A percentile compares a stretch with the other conserved stretches of the same genome.
phyloP scores from a whole-genome alignment of 108 stramenopile genomes.

The Nitzschia palea region DNA sequence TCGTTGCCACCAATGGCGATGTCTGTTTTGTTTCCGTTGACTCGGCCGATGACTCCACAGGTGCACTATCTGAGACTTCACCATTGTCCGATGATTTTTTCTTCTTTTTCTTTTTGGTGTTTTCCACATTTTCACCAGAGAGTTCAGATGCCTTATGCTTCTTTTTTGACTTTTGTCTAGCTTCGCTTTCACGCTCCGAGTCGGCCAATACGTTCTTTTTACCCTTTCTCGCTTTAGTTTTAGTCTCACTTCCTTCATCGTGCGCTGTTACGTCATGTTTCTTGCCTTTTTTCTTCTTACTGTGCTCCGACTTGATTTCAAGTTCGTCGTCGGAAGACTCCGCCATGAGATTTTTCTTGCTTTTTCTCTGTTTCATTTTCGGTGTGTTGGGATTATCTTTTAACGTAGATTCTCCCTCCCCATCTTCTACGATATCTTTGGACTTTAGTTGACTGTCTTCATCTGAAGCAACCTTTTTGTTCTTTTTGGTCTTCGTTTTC shows the following conservation, averaged over 20 bases:
- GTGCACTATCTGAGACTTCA: background rate
- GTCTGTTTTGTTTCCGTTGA: background rate
- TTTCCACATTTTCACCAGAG: background rate
- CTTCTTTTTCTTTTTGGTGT: background rate
- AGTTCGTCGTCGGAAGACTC: background rate
- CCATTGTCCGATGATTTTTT: background rate
- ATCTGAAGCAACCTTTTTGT: background rate
- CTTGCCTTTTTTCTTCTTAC: too few relatives aligned
- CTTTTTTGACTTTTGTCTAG: background rate
- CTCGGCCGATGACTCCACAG: background rate
- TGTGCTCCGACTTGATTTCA: too few relatives aligned
- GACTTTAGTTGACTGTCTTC: background rate
- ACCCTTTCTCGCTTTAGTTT: background rate
- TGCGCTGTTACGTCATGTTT: background rate
- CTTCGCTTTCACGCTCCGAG: background rate
- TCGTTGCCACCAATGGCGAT: background rate
- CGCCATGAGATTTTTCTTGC: background rate
- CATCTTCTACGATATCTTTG: too few relatives aligned
- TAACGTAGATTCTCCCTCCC: background rate
- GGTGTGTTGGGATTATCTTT: background rate
- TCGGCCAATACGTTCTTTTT: background rate
- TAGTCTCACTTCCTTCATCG: background rate
- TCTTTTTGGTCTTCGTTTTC: background rate
- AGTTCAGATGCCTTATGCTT: background rate
- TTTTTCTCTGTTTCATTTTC: slow-evolving; percentile 1